Conservation (phyloP, 179 eudicot genomes). For the Spinacia oleracea region DNA sequence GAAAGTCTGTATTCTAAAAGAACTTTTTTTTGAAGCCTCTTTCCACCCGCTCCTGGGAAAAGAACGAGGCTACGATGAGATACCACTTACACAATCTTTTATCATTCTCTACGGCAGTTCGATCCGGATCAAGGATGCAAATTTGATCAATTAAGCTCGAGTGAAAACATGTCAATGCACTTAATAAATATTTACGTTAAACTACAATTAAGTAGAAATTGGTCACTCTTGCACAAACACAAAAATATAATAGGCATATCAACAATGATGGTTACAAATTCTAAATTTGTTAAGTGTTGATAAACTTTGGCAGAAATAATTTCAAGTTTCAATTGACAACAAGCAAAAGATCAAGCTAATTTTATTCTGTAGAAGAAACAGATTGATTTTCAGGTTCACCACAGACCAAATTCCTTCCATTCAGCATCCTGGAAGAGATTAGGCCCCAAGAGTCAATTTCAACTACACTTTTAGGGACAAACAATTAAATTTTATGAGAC, state of each 20-base stretch:
- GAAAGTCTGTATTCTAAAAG: not conserved
- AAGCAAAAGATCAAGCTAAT: not conserved
- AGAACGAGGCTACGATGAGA: not conserved
- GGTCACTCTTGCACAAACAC: not conserved
- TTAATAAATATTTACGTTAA: not conserved
- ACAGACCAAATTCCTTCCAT: not conserved
- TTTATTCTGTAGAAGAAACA: not conserved
- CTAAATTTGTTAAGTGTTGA: not conserved
- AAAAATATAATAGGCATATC: not conserved
- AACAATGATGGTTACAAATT: not conserved
- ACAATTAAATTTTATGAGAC: not conserved
- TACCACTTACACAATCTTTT: not conserved
- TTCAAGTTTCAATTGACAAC: not conserved
- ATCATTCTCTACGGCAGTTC: not conserved
- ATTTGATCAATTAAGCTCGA: not conserved
- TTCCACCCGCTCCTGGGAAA: not conserved
- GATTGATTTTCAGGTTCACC: not conserved
- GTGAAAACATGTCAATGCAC: not conserved
- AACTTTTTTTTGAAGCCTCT: not conserved
- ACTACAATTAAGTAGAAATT: not conserved
- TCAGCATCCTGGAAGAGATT: conserved; percentile 1
- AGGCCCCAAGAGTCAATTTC: not conserved
- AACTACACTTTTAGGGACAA: not conserved
- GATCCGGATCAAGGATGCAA: not conserved
- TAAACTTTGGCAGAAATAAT: not conserved